Evolutionary conservation across 352 stramenopile species (phyloP), one percentile per base, ranked within the genome.

Genomic region (Globisporangium nunn): DNA sequence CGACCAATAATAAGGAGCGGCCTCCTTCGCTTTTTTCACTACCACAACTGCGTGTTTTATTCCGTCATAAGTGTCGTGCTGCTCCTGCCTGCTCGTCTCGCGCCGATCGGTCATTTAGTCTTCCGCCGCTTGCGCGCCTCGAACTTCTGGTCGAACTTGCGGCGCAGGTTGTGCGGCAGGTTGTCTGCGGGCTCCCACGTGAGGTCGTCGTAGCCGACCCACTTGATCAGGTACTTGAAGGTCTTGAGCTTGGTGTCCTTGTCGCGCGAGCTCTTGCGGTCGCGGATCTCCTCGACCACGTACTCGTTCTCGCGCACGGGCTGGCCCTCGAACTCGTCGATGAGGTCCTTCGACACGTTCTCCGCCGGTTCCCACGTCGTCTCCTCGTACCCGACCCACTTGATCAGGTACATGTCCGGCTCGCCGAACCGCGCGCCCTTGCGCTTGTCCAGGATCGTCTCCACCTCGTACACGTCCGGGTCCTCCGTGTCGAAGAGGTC

Each of bases 141-240:
- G 53, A 81, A 90, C 63, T 87, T 85, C 53, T 81, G 63, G 59
- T 92, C 82, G 49, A 88, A 92, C 60, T 87, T 92, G 52, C 79
- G 78, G 18, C 82, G 78, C 17, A 92, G 49, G 46, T 88, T 92
- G 61, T 87, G 81, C 18, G 81, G 81, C 30, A 92, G 52, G 63
- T 92, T 92, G 31, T 88, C 74, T 0, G 78, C 72, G 0, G 81
- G 81, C 50, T 92, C 81, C 81, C 81, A 92, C 48, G 81, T 92
- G 56, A 74, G 61, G 6, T 92, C 79, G 7, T 89, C 78, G 68
- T 92, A 92, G 57, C 82, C 80, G 44, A 92, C 74, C 82, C 82
- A 92, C 63, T 91, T 91, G 64, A 92, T 81, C n/a, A 85, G 72
- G 68, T 91, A 92, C 66, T 88, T 73, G 58, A 86, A 75, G 30